Percentiles rank a stretch among this genome's conserved stretches.
Conservation (phyloP, 2,329 filamentous ascomycete species). For the Paracoccidioides brasiliensis region DNA sequence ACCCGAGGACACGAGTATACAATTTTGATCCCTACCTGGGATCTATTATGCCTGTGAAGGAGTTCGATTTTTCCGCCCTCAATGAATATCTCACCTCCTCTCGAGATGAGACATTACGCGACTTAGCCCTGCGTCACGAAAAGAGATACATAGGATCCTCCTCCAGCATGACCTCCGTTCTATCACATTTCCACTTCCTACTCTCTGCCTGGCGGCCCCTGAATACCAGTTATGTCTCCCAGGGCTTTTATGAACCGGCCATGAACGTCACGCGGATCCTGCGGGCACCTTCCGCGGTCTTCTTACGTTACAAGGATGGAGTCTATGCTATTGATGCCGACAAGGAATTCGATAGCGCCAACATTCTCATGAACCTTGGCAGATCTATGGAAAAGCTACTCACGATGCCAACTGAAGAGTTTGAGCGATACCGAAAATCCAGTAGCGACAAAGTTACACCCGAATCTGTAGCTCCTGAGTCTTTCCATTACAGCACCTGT, state of each 20-base stretch:
- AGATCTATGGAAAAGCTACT: constrained; percentile 95
- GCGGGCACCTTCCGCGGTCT: constrained; percentile 63
- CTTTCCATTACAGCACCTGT: constrained; percentile 76
- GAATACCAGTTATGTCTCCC: constrained; percentile 53
- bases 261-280: constrained; percentile 58
- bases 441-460: constrained; percentile 52
- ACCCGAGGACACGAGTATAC: constrained; percentile 73
- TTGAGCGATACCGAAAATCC: constrained; percentile 65
- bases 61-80: constrained; percentile 84
- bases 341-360: constrained; percentile 76
- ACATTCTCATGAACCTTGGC: constrained; percentile 79
- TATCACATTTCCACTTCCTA: constrained; percentile 86
- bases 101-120: constrained; percentile 58
- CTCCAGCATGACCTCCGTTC: constrained; percentile 81
- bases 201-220: constrained; percentile 71
- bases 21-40: constrained; percentile 96
- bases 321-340: constrained; percentile 92
- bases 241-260: constrained; percentile 49
- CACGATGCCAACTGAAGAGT: constrained; percentile 68
- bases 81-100: constrained; percentile 87
- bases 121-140: constrained; percentile 50
- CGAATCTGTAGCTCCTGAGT: constrained; percentile 59
- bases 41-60: constrained; percentile 78
- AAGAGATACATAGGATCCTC: constrained; percentile 90
- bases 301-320: constrained; percentile 69